Conservation (phyloP, 768 basidiomycete genomes). For the Pleurotus giganteus region DNA sequence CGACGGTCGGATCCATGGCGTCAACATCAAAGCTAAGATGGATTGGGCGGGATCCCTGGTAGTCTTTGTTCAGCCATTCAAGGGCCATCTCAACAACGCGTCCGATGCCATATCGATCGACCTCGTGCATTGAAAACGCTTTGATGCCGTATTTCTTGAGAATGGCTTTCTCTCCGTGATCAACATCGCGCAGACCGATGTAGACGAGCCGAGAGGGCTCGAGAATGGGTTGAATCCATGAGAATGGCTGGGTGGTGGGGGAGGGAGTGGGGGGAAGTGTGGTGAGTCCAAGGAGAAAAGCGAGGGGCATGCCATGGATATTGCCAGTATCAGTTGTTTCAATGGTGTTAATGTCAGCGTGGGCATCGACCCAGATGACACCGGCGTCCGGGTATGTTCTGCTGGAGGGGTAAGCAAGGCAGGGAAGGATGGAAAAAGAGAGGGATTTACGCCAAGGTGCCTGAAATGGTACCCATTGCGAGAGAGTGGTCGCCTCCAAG, state of each 20-base stretch:
- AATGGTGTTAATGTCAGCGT: conserved; percentile 93
- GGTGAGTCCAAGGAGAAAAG: conserved; percentile 78
- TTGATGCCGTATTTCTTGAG: conserved; percentile 79
- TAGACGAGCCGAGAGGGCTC: conserved; percentile 84
- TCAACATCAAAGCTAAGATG: conserved; percentile 98
- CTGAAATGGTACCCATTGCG: conserved; percentile 92
- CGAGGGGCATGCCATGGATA: conserved; percentile 97
- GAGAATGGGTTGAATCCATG: conserved; percentile 61
- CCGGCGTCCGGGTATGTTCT: conserved; percentile 79
- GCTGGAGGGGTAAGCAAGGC: not conserved
- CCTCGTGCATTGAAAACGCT: conserved; percentile 90
- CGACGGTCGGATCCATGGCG: conserved; percentile 90
- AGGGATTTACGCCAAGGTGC: conserved; percentile 64
- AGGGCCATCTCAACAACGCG: conserved; percentile 96
- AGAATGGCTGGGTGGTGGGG: conserved; percentile 21
- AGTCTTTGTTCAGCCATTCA: conserved; percentile 85
- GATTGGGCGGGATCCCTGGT: conserved; percentile 53
- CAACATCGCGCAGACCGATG: conserved; percentile 94
- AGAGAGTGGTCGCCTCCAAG: conserved; percentile 96
- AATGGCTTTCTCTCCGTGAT: conserved; percentile 84
- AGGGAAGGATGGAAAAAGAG: conserved; percentile 8
- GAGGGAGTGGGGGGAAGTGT: conserved; percentile 31
- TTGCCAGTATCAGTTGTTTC: conserved; percentile 85
- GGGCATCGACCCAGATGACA: conserved; percentile 96
- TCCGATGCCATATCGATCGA: conserved; percentile 90